Evolutionary conservation across 352 stramenopile species (phyloP).

Genomic region (Sclerospora graminicola): DNA sequence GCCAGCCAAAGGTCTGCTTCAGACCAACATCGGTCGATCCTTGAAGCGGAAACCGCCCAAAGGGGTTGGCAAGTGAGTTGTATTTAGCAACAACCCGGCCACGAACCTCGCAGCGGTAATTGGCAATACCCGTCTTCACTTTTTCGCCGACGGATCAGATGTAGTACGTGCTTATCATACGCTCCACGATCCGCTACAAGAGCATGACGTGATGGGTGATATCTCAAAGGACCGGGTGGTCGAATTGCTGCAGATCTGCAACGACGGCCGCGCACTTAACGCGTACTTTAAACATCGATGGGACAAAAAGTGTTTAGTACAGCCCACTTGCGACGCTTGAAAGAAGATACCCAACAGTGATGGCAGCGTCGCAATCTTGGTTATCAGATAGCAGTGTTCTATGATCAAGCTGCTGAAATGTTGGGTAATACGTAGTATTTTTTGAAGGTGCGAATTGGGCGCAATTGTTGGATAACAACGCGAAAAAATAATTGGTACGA

Average conservation of each 20-base stretch:
- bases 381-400: too few relatives aligned
- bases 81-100: conserved; percentile 48
- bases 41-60: conserved; percentile 38
- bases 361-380: too few relatives aligned
- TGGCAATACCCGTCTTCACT: conserved; percentile 44
- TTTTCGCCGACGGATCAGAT: conserved; percentile 35
- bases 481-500: too few relatives aligned
- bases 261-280: conserved; percentile 30
- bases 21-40: conserved; percentile 45
- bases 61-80: conserved; percentile 21
- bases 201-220: conserved; percentile 42
- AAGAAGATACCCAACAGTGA: too few relatives aligned
- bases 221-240: too few relatives aligned
- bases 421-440: too few relatives aligned
- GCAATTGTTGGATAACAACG: too few relatives aligned
- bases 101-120: conserved; percentile 48
- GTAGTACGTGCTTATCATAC: conserved; percentile 41
- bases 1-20: conserved; percentile 33
- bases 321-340: too few relatives aligned
- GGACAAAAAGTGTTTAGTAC: conserved; percentile 36
- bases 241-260: conserved; percentile 29
- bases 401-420: too few relatives aligned
- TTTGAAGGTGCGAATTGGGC: too few relatives aligned
- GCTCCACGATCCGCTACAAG: conserved; percentile 26
- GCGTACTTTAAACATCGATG: conserved; percentile 43